Conservation (phyloP, 2,329 filamentous ascomycete species). For the Claviceps digitariae region DNA sequence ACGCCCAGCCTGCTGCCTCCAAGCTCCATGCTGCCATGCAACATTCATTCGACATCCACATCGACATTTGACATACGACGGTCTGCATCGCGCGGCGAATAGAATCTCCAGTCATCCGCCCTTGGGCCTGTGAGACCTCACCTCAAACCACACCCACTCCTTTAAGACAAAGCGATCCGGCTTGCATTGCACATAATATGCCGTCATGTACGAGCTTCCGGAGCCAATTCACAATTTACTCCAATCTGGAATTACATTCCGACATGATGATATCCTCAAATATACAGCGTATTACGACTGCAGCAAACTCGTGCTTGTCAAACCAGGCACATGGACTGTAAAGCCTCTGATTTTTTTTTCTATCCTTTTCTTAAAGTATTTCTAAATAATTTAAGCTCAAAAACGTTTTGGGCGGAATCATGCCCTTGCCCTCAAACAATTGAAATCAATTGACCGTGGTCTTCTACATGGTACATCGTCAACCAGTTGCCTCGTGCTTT, state of each 20-base stretch:
- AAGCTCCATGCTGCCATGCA: too few species aligned
- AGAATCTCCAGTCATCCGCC: too few species aligned
- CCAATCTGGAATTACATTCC: background rate
- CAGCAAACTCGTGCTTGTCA: background rate
- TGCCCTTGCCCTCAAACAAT: background rate
- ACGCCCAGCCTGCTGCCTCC: too few species aligned
- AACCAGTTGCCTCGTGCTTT: background rate
- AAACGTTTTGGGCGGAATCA: background rate
- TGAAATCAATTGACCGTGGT: too few species aligned
- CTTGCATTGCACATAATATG: background rate
- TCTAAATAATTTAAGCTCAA: background rate
- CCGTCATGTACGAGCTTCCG: background rate
- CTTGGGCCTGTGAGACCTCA: background rate
- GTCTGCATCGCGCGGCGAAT: too few species aligned
- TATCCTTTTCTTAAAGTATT: background rate
- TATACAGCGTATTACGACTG: background rate
- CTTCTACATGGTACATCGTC: too few species aligned
- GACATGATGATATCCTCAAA: background rate
- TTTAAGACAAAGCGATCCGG: background rate
- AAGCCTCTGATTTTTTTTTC: background rate
- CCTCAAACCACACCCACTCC: background rate
- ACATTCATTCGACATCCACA: too few species aligned
- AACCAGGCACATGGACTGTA: background rate
- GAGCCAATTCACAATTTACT: background rate
- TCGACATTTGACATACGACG: too few species aligned